Evolutionary conservation across 495 filamentous ascomycete genomes (phyloP).

Genomic region (Penicillium samsonianum): DNA sequence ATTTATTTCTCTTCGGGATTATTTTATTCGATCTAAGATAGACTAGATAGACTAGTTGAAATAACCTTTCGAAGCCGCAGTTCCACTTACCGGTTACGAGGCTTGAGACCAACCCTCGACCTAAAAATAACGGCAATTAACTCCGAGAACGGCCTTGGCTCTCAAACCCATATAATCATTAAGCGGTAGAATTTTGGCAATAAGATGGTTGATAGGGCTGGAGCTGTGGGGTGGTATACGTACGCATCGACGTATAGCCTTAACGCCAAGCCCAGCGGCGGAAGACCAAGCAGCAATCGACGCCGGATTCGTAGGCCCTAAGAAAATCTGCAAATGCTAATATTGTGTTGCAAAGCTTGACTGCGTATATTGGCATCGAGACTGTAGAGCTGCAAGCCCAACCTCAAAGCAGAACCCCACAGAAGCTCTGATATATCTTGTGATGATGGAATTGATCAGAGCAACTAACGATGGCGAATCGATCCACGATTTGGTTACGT

Average conservation of each 20-base stretch:
- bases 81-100: neutral
- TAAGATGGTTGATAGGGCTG: neutral
- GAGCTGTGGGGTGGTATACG: conserved; percentile 3
- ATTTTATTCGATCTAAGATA: no score
- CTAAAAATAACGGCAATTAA: neutral
- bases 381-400: neutral
- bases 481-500: neutral
- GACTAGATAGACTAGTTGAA: neutral
- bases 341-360: neutral
- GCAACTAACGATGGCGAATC: neutral
- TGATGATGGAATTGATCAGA: neutral
- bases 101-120: no score
- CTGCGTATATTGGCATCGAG: no score
- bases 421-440: neutral
- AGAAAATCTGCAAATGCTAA: neutral
- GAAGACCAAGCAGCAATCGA: neutral
- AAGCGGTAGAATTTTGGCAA: neutral
- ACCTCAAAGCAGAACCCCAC: neutral
- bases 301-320: neutral
- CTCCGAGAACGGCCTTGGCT: no score
- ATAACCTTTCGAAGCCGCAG: no score
- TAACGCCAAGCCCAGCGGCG: conserved; percentile 7
- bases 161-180: neutral
- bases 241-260: conserved; percentile 6
- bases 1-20: neutral